These are phyloP conservation scores for Trypanosoma scelopori DNA, from an alignment of 208 protist genomes.

Conservation along the genomic window DNA sequence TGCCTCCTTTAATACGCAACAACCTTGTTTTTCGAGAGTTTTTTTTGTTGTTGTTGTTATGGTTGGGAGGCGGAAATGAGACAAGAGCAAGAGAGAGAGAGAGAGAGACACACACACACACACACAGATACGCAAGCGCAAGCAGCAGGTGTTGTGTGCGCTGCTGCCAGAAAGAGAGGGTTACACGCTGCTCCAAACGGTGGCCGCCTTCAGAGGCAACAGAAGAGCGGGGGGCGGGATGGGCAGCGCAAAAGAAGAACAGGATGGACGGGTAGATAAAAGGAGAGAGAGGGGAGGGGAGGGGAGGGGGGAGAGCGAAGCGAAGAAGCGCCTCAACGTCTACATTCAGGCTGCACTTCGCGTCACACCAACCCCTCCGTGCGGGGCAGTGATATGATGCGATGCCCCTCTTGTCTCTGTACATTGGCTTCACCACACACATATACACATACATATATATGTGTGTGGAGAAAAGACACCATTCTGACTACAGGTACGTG, in stretches of 20 bases:
- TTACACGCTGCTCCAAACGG: no score
- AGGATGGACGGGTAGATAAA: no score
- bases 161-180: no score
- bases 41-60: no score
- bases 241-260: background rate
- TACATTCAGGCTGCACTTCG: background rate
- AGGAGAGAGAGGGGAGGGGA: no score
- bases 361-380: no score
- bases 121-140: background rate
- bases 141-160: background rate
- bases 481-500: constrained; percentile 31
- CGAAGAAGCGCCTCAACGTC: background rate
- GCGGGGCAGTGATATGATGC: no score
- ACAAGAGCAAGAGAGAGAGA: background rate
- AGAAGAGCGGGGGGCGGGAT: no score
- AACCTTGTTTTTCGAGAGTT: background rate
- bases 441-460: background rate
- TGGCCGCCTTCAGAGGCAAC: no score
- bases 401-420: background rate
- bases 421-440: constrained; percentile 1
- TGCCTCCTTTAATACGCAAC: constrained; percentile 3
- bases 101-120: background rate
- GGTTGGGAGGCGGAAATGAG: background rate
- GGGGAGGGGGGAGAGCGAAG: no score
- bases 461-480: background rate